These are phyloP conservation scores for Staphylotrichum longicolle DNA, from an alignment of 495 filamentous ascomycete species.

Conservation along the genomic window DNA sequence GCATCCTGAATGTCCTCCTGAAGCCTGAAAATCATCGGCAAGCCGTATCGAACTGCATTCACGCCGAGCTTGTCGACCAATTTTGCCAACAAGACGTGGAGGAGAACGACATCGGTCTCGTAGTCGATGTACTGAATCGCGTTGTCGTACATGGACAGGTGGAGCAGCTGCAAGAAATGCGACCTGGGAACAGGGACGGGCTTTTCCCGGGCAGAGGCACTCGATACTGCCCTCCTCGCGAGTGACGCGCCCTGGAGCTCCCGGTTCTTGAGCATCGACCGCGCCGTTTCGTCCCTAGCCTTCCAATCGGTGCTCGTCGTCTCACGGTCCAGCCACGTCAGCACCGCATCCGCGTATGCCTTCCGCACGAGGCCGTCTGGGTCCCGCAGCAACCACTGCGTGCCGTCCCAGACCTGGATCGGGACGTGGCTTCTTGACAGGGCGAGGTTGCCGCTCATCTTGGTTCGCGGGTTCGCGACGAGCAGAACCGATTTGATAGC, in stretches of 20 bases:
- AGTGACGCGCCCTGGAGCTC: conserved; percentile 35
- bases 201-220: conserved; percentile 60
- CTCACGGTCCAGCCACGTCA: conserved; percentile 79
- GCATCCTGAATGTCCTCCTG: conserved; percentile 76
- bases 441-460: conserved; percentile 56
- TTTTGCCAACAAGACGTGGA: conserved; percentile 70
- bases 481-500: conserved; percentile 75
- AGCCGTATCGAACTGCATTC: conserved; percentile 71
- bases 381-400: conserved; percentile 83
- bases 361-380: conserved; percentile 70
- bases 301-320: conserved; percentile 65
- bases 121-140: conserved; percentile 67
- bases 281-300: conserved; percentile 54
- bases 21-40: conserved; percentile 84
- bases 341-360: conserved; percentile 77
- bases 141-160: conserved; percentile 83
- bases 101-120: conserved; percentile 67
- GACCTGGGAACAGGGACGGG: conserved; percentile 54
- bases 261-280: conserved; percentile 37
- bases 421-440: conserved; percentile 70
- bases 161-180: conserved; percentile 77
- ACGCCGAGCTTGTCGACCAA: conserved; percentile 77
- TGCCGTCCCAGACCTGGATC: conserved; percentile 83
- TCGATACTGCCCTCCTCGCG: conserved; percentile 67
- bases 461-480: conserved; percentile 67